phyloP scores from a whole-genome alignment of 2,329 filamentous ascomycete species.

The Calycina marina region DNA sequence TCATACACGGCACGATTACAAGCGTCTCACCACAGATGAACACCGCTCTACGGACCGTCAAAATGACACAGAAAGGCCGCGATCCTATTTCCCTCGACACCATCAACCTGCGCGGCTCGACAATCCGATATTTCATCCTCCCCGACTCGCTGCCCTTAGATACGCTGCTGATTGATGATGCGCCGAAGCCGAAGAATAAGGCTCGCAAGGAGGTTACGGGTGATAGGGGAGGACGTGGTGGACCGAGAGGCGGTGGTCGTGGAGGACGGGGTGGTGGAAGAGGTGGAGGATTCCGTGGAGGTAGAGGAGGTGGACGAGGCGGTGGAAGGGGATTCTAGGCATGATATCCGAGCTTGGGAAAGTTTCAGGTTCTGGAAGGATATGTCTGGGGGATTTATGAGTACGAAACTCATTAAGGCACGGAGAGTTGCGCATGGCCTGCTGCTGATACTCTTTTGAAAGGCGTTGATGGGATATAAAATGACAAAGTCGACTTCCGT shows the following conservation, averaged over 20 bases:
- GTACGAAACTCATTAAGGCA: too few species aligned
- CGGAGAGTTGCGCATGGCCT: too few species aligned
- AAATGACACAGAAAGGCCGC: slow-evolving; percentile 85
- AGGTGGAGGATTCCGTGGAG: slow-evolving; percentile 23
- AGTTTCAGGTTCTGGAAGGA: not conserved
- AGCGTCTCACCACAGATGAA: slow-evolving; percentile 98
- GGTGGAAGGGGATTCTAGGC: slow-evolving; percentile 26
- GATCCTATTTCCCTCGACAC: slow-evolving; percentile 81
- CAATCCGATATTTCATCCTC: slow-evolving; percentile 91
- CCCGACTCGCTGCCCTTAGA: slow-evolving; percentile 91
- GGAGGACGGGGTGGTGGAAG: slow-evolving; percentile 32
- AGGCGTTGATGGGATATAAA: too few species aligned
- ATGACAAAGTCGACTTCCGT: slow-evolving; percentile 6
- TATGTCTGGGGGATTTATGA: too few species aligned
- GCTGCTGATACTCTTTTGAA: too few species aligned
- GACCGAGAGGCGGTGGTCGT: slow-evolving; percentile 30
- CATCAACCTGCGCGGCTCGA: slow-evolving; percentile 93
- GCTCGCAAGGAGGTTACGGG: slow-evolving; percentile 74
- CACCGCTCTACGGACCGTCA: slow-evolving; percentile 85
- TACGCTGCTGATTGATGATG: slow-evolving; percentile 88
- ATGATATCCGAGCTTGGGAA: not conserved
- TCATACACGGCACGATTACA: slow-evolving; percentile 91
- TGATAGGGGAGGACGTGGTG: slow-evolving; percentile 30
- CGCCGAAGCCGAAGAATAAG: slow-evolving; percentile 99
- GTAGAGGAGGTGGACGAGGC: slow-evolving; percentile 36